Conservation (phyloP, 352 stramenopile genomes). For the Albugo laibachii region DNA sequence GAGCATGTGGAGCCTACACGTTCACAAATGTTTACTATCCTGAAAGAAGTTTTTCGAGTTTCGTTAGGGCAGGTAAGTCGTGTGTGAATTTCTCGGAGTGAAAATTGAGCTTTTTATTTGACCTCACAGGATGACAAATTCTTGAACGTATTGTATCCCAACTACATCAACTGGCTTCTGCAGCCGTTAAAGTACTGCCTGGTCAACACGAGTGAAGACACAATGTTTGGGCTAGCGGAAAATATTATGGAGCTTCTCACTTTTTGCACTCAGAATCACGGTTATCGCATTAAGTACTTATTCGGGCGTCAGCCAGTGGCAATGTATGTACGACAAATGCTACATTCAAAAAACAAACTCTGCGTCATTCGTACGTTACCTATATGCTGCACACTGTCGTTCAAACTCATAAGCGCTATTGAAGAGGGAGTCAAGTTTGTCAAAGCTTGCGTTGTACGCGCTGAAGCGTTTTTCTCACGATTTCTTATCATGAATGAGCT, state of each 20-base stretch:
- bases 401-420: neutral
- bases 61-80: constrained; percentile 31
- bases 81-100: neutral
- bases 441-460: constrained; percentile 39
- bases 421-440: constrained; percentile 65
- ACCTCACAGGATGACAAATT: constrained; percentile 61
- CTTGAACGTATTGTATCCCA: constrained; percentile 66
- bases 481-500: constrained; percentile 65
- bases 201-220: constrained; percentile 15
- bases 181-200: constrained; percentile 52
- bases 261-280: constrained; percentile 69
- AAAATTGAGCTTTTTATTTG: neutral
- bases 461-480: constrained; percentile 64
- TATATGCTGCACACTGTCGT: neutral
- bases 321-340: constrained; percentile 47
- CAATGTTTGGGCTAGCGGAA: constrained; percentile 56
- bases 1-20: constrained; percentile 38
- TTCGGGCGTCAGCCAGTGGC: constrained; percentile 62
- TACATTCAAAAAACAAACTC: constrained; percentile 65
- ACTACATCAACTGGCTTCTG: constrained; percentile 74
- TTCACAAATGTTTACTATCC: constrained; percentile 38
- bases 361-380: constrained; percentile 51
- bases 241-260: constrained; percentile 71
- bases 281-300: constrained; percentile 76
- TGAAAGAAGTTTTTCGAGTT: constrained; percentile 58